phyloP scores from a whole-genome alignment of 441 rosid genomes.

The Jatropha multifida region DNA sequence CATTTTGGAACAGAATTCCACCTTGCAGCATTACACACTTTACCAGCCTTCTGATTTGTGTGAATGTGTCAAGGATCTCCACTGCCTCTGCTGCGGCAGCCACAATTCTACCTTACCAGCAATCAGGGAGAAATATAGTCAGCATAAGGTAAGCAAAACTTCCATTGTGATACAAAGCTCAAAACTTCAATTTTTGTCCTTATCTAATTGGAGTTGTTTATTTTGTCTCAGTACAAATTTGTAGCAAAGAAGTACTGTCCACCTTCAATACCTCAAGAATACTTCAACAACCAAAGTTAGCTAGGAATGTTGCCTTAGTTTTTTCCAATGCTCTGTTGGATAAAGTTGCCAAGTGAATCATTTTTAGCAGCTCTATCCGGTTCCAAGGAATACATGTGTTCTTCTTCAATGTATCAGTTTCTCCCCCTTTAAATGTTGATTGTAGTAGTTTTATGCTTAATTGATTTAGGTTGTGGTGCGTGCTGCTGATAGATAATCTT shows the following conservation, averaged over 20 bases:
- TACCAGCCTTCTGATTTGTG: constrained; percentile 64
- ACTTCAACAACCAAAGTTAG: constrained; percentile 44
- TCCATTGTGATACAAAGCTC: not conserved
- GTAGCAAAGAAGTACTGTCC: constrained; percentile 87
- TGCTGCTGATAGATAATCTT: constrained; percentile 2
- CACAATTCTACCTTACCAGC: constrained; percentile 61
- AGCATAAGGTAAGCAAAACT: constrained; percentile 60
- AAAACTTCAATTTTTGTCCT: no score
- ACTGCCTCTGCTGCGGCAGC: constrained; percentile 50
- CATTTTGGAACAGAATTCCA: constrained; percentile 52
- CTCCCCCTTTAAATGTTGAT: not conserved
- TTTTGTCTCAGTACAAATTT: constrained; percentile 63
- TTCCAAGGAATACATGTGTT: constrained; percentile 8
- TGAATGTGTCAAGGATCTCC: constrained; percentile 71
- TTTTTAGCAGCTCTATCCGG: not conserved
- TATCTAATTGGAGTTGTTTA: constrained; percentile 8
- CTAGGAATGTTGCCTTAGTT: constrained; percentile 1
- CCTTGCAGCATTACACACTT: constrained; percentile 79
- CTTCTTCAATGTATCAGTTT: not conserved
- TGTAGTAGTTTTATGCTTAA: constrained; percentile 12
- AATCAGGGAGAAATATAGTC: constrained; percentile 85
- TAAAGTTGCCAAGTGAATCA: constrained; percentile 8
- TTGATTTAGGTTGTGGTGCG: constrained; percentile 3
- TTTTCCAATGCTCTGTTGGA: constrained; percentile 50
- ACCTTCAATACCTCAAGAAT: constrained; percentile 62